Evolutionary conservation across 2,329 filamentous ascomycete species (phyloP).

Genomic region (Bisporella sp.): DNA sequence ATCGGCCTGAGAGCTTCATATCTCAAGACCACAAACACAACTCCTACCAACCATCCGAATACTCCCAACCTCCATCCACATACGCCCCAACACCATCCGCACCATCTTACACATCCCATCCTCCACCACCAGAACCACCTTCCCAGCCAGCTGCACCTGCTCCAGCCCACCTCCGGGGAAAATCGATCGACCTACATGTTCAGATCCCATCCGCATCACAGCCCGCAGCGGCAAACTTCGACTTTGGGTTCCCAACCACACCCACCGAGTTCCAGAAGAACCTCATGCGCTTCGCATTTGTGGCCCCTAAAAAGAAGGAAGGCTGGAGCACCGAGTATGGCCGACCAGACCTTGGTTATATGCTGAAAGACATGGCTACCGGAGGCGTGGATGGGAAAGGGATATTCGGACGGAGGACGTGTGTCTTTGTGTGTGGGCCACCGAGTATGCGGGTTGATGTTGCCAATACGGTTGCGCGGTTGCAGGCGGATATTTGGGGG

Average conservation of each 20-base stretch:
- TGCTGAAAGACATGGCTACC: conserved; percentile 75
- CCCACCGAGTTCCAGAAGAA: conserved; percentile 85
- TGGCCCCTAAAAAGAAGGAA: conserved; percentile 61
- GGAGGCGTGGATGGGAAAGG: conserved; percentile 59
- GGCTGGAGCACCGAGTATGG: conserved; percentile 93
- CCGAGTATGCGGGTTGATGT: conserved; percentile 82
- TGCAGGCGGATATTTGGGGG: conserved; percentile 80
- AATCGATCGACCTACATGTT: conserved; percentile 15
- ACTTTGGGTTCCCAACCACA: conserved; percentile 76
- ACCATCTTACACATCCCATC: neutral
- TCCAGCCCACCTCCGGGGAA: conserved; percentile 14
- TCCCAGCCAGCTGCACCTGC: conserved; percentile 8
- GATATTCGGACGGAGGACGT: conserved; percentile 72
- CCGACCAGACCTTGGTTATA: conserved; percentile 78
- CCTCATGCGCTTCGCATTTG: conserved; percentile 84
- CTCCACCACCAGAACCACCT: conserved; percentile 6
- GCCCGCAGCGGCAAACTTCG: conserved; percentile 42
- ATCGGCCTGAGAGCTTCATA: conserved; percentile 11
- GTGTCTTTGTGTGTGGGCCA: conserved; percentile 90
- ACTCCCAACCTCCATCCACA: conserved; percentile 10
- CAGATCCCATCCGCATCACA: conserved; percentile 10
- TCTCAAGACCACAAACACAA: conserved; percentile 9
- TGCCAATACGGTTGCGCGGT: conserved; percentile 71
- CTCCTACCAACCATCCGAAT: conserved; percentile 12
- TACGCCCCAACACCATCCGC: neutral